phyloP scores from a whole-genome alignment of 345 rosid species.

The Aethionema arabicum region DNA sequence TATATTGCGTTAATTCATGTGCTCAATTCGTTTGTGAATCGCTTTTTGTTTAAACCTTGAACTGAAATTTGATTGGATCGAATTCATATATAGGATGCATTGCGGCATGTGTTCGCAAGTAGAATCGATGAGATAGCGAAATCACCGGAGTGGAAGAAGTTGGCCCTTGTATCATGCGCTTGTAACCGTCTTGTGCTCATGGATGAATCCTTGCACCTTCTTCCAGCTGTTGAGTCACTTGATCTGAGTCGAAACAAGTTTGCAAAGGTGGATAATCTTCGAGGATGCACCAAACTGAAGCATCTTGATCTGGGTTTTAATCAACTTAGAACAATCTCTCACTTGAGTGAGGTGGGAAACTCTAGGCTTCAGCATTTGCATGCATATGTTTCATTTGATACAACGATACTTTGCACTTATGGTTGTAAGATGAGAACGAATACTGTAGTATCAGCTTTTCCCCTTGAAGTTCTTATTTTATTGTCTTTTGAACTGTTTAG shows the following conservation, averaged over 20 bases:
- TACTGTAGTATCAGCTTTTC: background rate
- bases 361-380: background rate
- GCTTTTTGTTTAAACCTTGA: background rate
- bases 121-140: slow-evolving; percentile 81
- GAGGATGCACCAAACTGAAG: slow-evolving; percentile 78
- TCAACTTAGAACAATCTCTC: slow-evolving; percentile 64
- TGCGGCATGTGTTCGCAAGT: slow-evolving; percentile 91
- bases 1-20: background rate
- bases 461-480: background rate
- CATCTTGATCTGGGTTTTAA: slow-evolving; percentile 93
- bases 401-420: background rate
- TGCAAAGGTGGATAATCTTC: slow-evolving; percentile 78
- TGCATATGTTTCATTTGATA: slow-evolving; percentile 4
- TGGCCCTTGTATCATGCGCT: slow-evolving; percentile 80
- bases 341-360: slow-evolving; percentile 67
- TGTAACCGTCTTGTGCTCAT: slow-evolving; percentile 81
- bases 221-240: slow-evolving; percentile 88
- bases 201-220: slow-evolving; percentile 98
- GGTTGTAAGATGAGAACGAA: slow-evolving; percentile 13
- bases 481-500: slow-evolving; percentile 7
- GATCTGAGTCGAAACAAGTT: slow-evolving; percentile 95
- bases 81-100: slow-evolving; percentile 60
- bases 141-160: slow-evolving; percentile 79
- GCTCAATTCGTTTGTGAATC: background rate
- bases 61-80: background rate